These are phyloP conservation scores for Jacaranda mimosifolia DNA, from an alignment of 257 asterid species.

Conservation along the genomic window DNA sequence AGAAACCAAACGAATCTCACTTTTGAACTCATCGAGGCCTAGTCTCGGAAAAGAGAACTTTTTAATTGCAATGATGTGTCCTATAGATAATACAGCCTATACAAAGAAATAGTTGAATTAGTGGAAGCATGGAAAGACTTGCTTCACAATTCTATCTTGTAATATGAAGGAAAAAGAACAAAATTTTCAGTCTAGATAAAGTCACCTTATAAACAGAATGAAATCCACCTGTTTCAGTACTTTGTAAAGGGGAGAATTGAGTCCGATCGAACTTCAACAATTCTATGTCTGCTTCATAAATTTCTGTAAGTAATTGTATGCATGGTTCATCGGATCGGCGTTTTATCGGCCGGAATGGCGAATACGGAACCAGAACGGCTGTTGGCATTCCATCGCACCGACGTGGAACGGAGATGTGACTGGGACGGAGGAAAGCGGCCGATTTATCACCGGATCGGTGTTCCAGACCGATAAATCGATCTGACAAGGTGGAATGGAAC, in stretches of 20 bases:
- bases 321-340: too few species aligned
- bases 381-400: too few species aligned
- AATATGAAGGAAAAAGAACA: not conserved
- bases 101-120: not conserved
- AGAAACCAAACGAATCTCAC: conserved; percentile 24
- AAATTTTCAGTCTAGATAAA: not conserved
- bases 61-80: conserved; percentile 29
- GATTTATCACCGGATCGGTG: too few species aligned
- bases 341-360: too few species aligned
- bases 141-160: conserved; percentile 22
- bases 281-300: conserved; percentile 1
- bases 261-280: conserved; percentile 32
- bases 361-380: too few species aligned
- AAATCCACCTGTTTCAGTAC: conserved; percentile 12
- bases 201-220: conserved; percentile 32
- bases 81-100: conserved; percentile 27
- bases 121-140: not conserved
- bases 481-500: too few species aligned
- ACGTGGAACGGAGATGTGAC: too few species aligned
- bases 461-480: too few species aligned
- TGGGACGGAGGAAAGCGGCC: too few species aligned
- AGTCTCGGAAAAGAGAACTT: not conserved
- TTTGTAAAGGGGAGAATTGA: conserved; percentile 28
- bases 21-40: not conserved
- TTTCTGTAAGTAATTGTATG: conserved; percentile 19